These are phyloP conservation scores for Hordeum pubiflorum DNA, from an alignment of 202 grass and related monocot species.

Conservation along the genomic window DNA sequence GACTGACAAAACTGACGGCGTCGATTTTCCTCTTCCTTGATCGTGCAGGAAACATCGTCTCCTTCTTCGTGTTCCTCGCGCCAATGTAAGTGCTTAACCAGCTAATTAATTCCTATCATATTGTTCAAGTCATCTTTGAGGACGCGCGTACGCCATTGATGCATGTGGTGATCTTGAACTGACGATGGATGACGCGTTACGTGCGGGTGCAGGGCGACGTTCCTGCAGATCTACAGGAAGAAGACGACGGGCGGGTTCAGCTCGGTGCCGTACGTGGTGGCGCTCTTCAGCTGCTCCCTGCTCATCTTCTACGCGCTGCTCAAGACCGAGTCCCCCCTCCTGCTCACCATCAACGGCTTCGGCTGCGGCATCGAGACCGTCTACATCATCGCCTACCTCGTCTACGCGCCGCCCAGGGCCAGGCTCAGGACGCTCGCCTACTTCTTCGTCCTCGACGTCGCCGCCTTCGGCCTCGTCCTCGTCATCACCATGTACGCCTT, in stretches of 20 bases:
- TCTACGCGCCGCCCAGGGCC: conserved; percentile 38
- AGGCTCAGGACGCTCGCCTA: conserved; percentile 44
- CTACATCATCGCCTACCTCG: conserved; percentile 65
- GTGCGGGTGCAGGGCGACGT: conserved; percentile 44
- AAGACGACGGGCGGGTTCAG: conserved; percentile 74
- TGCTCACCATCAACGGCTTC: conserved; percentile 78
- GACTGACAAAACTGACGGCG: background rate
- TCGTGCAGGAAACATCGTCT: conserved; percentile 79
- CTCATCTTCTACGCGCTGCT: conserved; percentile 87
- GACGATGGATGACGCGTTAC: background rate
- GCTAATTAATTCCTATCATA: background rate
- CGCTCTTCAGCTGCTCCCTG: conserved; percentile 76
- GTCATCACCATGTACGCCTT: conserved; percentile 33
- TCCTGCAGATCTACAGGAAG: conserved; percentile 54
- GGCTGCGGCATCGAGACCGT: conserved; percentile 52
- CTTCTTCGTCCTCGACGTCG: conserved; percentile 63
- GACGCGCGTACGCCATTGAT: no score
- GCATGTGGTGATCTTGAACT: background rate
- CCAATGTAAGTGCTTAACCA: conserved; percentile 46
- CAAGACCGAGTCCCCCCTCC: conserved; percentile 46
- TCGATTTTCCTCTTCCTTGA: background rate
- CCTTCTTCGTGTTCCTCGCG: conserved; percentile 73
- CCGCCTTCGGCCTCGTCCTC: conserved; percentile 49
- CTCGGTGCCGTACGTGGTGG: conserved; percentile 83
- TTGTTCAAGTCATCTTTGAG: background rate